Conservation (phyloP, 2,329 filamentous ascomycete genomes). For the Beauveria pseudobassiana region DNA sequence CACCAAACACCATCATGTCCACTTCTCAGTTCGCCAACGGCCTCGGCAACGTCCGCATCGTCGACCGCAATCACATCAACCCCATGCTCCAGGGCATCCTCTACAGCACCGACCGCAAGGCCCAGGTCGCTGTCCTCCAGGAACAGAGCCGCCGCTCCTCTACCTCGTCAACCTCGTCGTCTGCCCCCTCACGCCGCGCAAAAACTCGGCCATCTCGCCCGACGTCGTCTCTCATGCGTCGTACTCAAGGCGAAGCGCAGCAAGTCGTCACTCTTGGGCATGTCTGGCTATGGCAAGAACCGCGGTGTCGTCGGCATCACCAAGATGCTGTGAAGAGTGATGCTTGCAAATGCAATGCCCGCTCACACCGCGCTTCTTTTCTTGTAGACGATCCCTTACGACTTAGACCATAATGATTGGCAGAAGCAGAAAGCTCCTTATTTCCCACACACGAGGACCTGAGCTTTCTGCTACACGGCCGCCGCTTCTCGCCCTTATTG, state of each 20-base stretch:
- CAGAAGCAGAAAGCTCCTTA: not conserved
- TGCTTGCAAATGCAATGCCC: not conserved
- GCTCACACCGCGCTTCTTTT: not conserved
- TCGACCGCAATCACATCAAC: conserved; percentile 15
- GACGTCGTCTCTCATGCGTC: not conserved
- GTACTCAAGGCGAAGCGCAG: conserved; percentile 1
- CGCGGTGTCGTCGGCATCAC: not conserved
- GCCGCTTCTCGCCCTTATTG: not conserved
- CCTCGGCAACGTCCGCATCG: conserved; percentile 5
- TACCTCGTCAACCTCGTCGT: not conserved
- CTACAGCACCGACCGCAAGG: conserved; percentile 12
- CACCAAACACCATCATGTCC: not conserved
- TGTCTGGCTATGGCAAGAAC: conserved; percentile 2
- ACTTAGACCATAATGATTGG: conserved; percentile 7
- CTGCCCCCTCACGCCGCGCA: not conserved
- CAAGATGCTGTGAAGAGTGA: not conserved
- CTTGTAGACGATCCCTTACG: not conserved
- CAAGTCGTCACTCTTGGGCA: conserved; percentile 3
- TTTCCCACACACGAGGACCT: not conserved
- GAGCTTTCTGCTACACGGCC: conserved; percentile 2
- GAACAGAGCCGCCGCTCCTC: conserved; percentile 9
- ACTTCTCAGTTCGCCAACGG: conserved; percentile 6
- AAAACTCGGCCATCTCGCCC: not conserved
- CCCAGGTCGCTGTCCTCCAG: conserved; percentile 8
- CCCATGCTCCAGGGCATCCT: conserved; percentile 16